A percentile compares a stretch with the other conserved stretches of the same genome.
These are phyloP conservation scores for Fusarium mangiferae DNA, from an alignment of 2,329 filamentous ascomycete species.

Conservation along the genomic window DNA sequence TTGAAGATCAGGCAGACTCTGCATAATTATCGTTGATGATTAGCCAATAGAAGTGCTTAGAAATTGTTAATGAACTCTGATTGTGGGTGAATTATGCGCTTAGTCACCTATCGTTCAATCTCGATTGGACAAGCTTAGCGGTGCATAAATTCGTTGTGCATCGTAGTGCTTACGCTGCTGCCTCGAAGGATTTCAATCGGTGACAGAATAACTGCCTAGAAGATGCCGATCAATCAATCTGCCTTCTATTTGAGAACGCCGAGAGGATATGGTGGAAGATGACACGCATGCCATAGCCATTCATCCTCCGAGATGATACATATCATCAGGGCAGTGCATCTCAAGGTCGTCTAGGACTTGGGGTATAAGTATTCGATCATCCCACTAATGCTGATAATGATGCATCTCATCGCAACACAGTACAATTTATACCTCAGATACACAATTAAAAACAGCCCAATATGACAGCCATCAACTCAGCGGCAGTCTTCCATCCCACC, in stretches of 20 bases:
- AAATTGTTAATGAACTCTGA: fast-evolving
- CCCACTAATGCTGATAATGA: too few relatives aligned
- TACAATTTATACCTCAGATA: fast-evolving
- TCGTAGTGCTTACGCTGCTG: background rate
- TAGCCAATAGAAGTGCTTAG: fast-evolving
- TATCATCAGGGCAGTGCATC: background rate
- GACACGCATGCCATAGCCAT: background rate
- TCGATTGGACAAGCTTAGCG: fast-evolving
- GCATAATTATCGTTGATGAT: fast-evolving
- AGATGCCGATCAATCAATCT: background rate
- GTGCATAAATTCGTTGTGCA: background rate
- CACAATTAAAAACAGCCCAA: background rate
- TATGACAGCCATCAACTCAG: background rate
- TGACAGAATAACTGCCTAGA: background rate
- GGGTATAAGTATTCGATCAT: background rate
- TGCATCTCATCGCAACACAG: fast-evolving
- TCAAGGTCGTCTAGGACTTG: fast-evolving
- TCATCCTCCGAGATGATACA: fast-evolving
- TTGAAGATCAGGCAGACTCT: background rate
- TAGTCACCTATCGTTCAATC: fast-evolving
- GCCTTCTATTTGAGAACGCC: background rate
- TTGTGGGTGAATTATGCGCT: background rate
- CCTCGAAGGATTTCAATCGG: background rate
- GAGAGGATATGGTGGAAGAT: background rate
- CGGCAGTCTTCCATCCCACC: background rate